Evolutionary conservation across 257 asterid genomes (phyloP).

Genomic region (Leptodermis oblonga): DNA sequence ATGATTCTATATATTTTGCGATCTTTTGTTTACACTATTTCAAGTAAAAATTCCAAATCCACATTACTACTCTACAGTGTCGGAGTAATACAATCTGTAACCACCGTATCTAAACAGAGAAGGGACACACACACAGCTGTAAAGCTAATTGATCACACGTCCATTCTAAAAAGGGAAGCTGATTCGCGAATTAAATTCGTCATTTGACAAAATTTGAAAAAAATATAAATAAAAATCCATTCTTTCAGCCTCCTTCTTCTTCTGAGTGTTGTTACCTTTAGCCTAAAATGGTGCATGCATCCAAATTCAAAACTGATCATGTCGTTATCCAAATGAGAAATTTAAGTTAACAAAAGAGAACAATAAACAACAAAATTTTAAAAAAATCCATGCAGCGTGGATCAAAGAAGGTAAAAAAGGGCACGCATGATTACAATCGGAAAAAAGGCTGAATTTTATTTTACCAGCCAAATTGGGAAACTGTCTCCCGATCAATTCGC

Average conservation of each 20-base stretch:
- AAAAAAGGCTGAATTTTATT: background rate
- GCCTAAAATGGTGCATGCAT: too few relatives aligned
- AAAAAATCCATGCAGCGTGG: background rate
- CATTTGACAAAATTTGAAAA: background rate
- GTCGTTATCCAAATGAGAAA: background rate
- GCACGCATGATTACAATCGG: background rate
- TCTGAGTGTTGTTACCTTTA: too few relatives aligned
- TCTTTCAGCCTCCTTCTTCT: too few relatives aligned
- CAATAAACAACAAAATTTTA: background rate
- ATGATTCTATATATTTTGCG: background rate
- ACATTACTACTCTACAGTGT: too few relatives aligned
- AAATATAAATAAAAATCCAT: background rate
- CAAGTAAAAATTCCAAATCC: too few relatives aligned
- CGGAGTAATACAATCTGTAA: too few relatives aligned
- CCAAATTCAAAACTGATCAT: background rate
- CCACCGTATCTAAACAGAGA: too few relatives aligned
- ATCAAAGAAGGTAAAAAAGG: background rate
- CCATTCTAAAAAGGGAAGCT: background rate
- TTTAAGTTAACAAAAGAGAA: background rate
- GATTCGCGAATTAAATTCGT: background rate
- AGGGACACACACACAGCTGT: too few relatives aligned
- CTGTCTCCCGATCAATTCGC: conserved; percentile 8
- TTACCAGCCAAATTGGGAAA: conserved; percentile 28
- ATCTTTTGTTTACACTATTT: background rate
- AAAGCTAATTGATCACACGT: too few relatives aligned